phyloP scores from a whole-genome alignment of 331 rosid genomes.

The Acacia concinna region DNA sequence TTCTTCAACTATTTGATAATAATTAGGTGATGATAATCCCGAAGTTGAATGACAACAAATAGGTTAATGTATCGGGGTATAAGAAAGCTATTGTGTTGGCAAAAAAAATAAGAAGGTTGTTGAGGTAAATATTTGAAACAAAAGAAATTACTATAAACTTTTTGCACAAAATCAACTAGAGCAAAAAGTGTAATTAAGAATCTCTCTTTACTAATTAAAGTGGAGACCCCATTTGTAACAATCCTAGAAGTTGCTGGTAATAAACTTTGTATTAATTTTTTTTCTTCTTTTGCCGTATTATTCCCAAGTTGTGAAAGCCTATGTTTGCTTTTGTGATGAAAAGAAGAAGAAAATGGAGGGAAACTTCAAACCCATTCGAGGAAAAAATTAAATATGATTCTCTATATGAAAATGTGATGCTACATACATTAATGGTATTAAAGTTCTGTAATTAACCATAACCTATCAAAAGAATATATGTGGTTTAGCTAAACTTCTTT shows the following conservation, averaged over 20 bases:
- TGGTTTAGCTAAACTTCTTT: conserved; percentile 39
- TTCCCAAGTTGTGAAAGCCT: background rate
- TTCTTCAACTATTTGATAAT: too few species aligned
- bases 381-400: background rate
- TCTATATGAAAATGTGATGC: conserved; percentile 1
- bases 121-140: background rate
- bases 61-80: too few species aligned
- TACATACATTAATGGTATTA: background rate
- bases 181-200: background rate
- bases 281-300: conserved; percentile 1
- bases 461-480: conserved; percentile 7
- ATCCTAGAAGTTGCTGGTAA: background rate
- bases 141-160: background rate
- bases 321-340: background rate
- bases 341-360: conserved; percentile 20
- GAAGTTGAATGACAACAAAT: too few species aligned
- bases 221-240: conserved; percentile 11
- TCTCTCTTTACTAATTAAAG: background rate
- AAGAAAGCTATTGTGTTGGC: too few species aligned
- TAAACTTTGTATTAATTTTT: background rate
- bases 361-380: conserved; percentile 4
- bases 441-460: conserved; percentile 7
- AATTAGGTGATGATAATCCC: too few species aligned
- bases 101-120: too few species aligned
- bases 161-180: background rate